These are phyloP conservation scores for Dichomitus squalens DNA, from an alignment of 1,284 basidiomycete genomes.

Conservation along the genomic window DNA sequence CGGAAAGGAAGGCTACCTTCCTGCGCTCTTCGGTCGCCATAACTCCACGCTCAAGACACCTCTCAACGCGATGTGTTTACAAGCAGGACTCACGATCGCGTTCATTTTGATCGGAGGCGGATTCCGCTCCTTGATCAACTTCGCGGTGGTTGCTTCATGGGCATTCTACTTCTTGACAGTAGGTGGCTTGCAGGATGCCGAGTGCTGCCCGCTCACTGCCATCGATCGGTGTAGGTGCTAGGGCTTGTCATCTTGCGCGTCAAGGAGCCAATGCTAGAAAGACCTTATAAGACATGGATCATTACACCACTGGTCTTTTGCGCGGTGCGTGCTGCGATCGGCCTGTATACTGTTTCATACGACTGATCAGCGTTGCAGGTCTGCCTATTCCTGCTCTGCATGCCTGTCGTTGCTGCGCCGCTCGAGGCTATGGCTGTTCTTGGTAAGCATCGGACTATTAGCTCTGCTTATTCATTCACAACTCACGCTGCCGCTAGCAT, in stretches of 20 bases:
- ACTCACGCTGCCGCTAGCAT: constrained; percentile 42
- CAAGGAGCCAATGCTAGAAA: constrained; percentile 88
- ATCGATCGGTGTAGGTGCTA: constrained; percentile 57
- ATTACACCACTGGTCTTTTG: constrained; percentile 92
- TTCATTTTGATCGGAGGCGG: constrained; percentile 88
- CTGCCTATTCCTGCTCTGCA: constrained; percentile 89
- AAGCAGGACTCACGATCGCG: constrained; percentile 70
- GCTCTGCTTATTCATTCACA: not conserved
- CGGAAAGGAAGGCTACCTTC: constrained; percentile 87
- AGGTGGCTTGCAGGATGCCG: constrained; percentile 24
- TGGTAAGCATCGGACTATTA: constrained; percentile 50
- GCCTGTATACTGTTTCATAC: not conserved
- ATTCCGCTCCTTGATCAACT: constrained; percentile 87
- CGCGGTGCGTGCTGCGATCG: constrained; percentile 53
- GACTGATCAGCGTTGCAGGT: constrained; percentile 49
- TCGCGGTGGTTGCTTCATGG: constrained; percentile 88
- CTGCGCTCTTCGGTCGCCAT: constrained; percentile 77
- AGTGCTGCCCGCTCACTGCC: not conserved
- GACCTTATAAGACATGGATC: constrained; percentile 92
- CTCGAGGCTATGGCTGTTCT: constrained; percentile 86
- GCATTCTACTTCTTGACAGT: constrained; percentile 91
- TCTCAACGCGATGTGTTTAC: constrained; percentile 81
- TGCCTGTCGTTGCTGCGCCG: constrained; percentile 95
- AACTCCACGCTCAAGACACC: constrained; percentile 80
- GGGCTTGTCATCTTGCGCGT: constrained; percentile 88